A percentile compares a stretch with the other conserved stretches of the same genome.
These are phyloP conservation scores for Boletales sp. DNA, from an alignment of 768 basidiomycete species.

Conservation along the genomic window DNA sequence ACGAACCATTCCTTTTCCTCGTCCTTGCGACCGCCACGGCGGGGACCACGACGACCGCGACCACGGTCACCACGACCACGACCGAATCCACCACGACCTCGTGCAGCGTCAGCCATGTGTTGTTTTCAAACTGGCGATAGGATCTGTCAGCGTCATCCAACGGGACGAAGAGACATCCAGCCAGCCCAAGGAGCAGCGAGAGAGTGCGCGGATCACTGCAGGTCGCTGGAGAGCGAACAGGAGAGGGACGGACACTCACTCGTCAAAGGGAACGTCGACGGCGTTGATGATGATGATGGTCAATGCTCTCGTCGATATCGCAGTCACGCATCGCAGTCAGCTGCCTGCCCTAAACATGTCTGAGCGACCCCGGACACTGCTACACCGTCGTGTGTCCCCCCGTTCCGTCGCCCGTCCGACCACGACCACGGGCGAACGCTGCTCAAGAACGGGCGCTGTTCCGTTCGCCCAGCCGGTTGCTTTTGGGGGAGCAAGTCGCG, in stretches of 20 bases:
- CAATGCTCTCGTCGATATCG: constrained; percentile 6
- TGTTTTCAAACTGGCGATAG: constrained; percentile 20
- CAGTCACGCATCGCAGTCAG: background rate
- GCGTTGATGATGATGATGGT: constrained; percentile 18
- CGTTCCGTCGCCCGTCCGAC: no score
- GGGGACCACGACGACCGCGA: constrained; percentile 70
- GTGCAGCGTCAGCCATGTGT: constrained; percentile 84
- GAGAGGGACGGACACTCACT: constrained; percentile 31
- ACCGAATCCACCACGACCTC: constrained; percentile 89
- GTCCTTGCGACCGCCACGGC: constrained; percentile 97
- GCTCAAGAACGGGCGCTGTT: no score
- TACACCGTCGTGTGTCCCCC: no score
- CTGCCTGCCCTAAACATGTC: constrained; percentile 28
- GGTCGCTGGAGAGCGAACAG: background rate
- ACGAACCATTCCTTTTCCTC: constrained; percentile 99
- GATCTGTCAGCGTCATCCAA: constrained; percentile 43
- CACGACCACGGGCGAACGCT: no score
- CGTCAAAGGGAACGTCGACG: constrained; percentile 22
- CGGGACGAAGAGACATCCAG: constrained; percentile 46
- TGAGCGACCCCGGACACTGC: constrained; percentile 20
- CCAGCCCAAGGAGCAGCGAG: constrained; percentile 12
- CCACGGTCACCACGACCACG: constrained; percentile 74
- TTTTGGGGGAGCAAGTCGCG: no score
- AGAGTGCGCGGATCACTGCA: constrained; percentile 1
- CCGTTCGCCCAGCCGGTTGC: no score